phyloP scores from a whole-genome alignment of 768 basidiomycete genomes.

The Auricularia sp. region DNA sequence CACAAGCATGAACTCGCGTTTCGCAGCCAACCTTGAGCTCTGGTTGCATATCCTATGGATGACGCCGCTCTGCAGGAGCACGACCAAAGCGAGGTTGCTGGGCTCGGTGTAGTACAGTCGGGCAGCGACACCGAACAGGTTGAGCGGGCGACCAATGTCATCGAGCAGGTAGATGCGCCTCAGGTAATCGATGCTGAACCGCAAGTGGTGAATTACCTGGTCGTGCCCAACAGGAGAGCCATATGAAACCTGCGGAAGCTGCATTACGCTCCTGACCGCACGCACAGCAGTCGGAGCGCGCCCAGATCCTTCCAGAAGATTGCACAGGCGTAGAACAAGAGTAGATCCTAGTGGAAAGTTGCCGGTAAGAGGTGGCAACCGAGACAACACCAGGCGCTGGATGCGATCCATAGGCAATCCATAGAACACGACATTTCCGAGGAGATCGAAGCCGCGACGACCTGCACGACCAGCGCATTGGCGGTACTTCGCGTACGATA shows the following conservation, averaged over 20 bases:
- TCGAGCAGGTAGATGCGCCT: conserved; percentile 46
- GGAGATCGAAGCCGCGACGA: conserved; percentile 56
- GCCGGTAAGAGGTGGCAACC: conserved; percentile 48
- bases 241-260: conserved; percentile 50
- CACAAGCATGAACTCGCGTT: conserved; percentile 40
- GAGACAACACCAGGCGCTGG: conserved; percentile 53
- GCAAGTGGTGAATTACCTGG: conserved; percentile 53
- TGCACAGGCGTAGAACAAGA: conserved; percentile 52
- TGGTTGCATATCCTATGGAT: conserved; percentile 47
- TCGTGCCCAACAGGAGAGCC: conserved; percentile 41
- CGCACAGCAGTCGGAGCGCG: conserved; percentile 36
- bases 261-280: conserved; percentile 42
- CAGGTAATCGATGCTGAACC: conserved; percentile 65
- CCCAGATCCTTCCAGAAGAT: conserved; percentile 51
- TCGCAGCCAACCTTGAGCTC: conserved; percentile 28
- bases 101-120: conserved; percentile 51
- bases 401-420: conserved; percentile 54
- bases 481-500: conserved; percentile 38
- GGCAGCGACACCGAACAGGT: conserved; percentile 42
- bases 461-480: conserved; percentile 69
- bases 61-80: conserved; percentile 45
- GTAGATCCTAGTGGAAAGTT: conserved; percentile 61
- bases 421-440: conserved; percentile 66
- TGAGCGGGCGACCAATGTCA: conserved; percentile 43
- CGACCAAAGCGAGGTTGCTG: conserved; percentile 54